Evolutionary conservation across 129 eudicot species (phyloP).

Genomic region (Ambrosia trifida): DNA sequence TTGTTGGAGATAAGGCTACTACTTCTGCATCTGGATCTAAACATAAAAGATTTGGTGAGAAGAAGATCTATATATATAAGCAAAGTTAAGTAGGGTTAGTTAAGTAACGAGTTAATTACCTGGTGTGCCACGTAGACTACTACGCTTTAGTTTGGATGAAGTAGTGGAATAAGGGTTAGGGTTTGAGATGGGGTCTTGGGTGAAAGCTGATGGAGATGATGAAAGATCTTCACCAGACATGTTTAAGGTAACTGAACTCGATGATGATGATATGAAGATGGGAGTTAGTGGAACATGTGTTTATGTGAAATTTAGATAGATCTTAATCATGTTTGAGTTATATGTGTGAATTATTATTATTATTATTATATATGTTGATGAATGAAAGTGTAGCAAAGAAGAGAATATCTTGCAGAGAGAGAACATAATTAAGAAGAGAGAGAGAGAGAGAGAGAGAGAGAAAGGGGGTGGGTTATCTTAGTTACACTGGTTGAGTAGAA

Average conservation of each 20-base stretch:
- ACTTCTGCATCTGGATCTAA: constrained; percentile 93
- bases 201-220: constrained; percentile 32
- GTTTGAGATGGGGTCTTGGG: constrained; percentile 36
- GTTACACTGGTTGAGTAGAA: constrained; percentile 22
- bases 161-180: constrained; percentile 39
- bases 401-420: constrained; percentile 18
- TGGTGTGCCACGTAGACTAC: constrained; percentile 31
- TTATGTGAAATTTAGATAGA: neutral
- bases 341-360: constrained; percentile 4
- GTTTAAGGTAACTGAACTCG: neutral
- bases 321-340: constrained; percentile 4
- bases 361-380: no score
- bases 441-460: constrained; percentile 22
- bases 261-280: constrained; percentile 18
- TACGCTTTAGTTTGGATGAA: constrained; percentile 32
- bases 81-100: neutral
- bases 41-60: neutral
- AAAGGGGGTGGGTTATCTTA: no score
- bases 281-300: neutral
- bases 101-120: constrained; percentile 17
- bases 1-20: constrained; percentile 75
- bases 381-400: constrained; percentile 1
- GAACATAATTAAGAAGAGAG: no score
- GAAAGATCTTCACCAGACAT: constrained; percentile 38
- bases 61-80: no score